Evolutionary conservation across 495 filamentous ascomycete species (phyloP).

Genomic region (Cenococcum geophilum): DNA sequence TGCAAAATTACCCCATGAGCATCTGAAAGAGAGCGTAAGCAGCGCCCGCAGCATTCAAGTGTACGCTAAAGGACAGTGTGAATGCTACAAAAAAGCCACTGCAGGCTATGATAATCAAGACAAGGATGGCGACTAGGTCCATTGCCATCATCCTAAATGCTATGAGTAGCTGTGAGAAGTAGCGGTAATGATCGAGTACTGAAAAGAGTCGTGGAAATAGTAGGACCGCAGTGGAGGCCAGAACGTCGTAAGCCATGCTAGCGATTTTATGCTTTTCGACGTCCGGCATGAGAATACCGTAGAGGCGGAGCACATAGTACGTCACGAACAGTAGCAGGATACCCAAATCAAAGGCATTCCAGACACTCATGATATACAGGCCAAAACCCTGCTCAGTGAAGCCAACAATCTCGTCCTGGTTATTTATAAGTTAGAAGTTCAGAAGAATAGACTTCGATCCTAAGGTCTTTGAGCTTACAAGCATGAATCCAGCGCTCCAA

Average conservation of each 20-base stretch:
- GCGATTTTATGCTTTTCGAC: constrained; percentile 57
- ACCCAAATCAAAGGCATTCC: constrained; percentile 90
- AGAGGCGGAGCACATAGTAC: constrained; percentile 82
- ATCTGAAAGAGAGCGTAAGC: constrained; percentile 89
- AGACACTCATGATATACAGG: constrained; percentile 92
- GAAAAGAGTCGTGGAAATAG: constrained; percentile 87
- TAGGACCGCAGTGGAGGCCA: constrained; percentile 82
- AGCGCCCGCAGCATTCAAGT: constrained; percentile 57
- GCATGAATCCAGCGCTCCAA: constrained; percentile 94
- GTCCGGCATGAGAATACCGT: constrained; percentile 73
- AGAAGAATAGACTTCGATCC: background rate
- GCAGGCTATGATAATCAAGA: constrained; percentile 77
- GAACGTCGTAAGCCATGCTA: constrained; percentile 79
- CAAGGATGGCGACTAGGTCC: constrained; percentile 74
- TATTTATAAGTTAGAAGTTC: background rate
- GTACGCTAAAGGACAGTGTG: constrained; percentile 65
- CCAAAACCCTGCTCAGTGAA: constrained; percentile 93
- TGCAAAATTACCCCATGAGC: constrained; percentile 55
- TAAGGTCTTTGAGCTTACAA: constrained; percentile 33
- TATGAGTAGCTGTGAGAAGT: constrained; percentile 90
- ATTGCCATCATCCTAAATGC: constrained; percentile 89
- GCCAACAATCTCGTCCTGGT: constrained; percentile 69
- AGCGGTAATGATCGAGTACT: constrained; percentile 85
- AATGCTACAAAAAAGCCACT: constrained; percentile 95
- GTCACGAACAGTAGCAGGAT: constrained; percentile 79